phyloP scores from a whole-genome alignment of 2,329 filamentous ascomycete genomes.

The Botryosphaeria agaves region DNA sequence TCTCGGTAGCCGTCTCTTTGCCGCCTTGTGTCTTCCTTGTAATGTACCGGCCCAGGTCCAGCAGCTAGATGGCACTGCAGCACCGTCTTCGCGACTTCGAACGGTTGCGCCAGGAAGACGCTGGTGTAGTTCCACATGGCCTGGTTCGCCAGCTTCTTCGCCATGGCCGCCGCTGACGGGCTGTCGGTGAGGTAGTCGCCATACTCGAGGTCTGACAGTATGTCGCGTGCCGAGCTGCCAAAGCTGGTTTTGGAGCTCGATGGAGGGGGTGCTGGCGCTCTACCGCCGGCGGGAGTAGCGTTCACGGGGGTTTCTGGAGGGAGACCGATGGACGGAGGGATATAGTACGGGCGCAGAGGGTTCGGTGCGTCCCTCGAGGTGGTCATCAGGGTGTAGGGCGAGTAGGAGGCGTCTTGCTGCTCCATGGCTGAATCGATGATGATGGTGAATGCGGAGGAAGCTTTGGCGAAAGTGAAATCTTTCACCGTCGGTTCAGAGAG shows the following conservation, averaged over 20 bases:
- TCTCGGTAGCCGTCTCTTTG: slow-evolving; percentile 10
- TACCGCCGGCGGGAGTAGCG: slow-evolving; percentile 15
- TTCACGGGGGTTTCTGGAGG: slow-evolving; percentile 24
- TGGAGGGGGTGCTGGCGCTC: slow-evolving; percentile 10
- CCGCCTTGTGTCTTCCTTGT: too few relatives aligned
- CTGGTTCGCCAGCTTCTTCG: slow-evolving; percentile 65
- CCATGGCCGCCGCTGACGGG: slow-evolving; percentile 52
- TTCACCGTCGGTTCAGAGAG: too few relatives aligned
- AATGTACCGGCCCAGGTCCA: slow-evolving; percentile 17
- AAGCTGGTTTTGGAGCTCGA: slow-evolving; percentile 30
- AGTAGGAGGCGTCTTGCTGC: too few relatives aligned
- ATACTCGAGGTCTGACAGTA: slow-evolving; percentile 84
- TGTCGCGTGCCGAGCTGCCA: slow-evolving; percentile 55
- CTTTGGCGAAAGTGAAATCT: too few relatives aligned
- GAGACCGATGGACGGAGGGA: slow-evolving; percentile 48
- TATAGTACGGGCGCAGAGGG: slow-evolving; percentile 54
- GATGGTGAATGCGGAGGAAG: too few relatives aligned
- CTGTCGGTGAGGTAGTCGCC: slow-evolving; percentile 67
- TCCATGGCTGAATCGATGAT: too few relatives aligned
- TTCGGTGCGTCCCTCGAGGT: slow-evolving; percentile 34
- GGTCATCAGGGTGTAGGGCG: too few relatives aligned
- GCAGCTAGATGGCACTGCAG: slow-evolving; percentile 53
- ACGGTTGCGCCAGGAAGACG: slow-evolving; percentile 80
- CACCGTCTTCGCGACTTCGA: slow-evolving; percentile 91
- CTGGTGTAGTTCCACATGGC: slow-evolving; percentile 84